Evolutionary conservation across 176 grass and related monocot genomes (phyloP).

Genomic region (Guadua angustifolia): DNA sequence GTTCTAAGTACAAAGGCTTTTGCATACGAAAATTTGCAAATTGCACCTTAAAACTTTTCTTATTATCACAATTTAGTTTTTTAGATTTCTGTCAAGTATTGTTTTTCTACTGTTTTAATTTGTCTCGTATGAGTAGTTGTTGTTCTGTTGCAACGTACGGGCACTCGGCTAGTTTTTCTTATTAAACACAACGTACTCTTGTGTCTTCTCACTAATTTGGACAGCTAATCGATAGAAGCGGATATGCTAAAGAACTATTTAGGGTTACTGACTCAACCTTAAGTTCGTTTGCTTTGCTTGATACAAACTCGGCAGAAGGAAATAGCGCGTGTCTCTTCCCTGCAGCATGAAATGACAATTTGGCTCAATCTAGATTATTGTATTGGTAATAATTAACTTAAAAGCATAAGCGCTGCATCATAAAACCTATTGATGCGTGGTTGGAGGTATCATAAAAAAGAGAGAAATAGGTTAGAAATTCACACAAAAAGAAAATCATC

Average conservation of each 20-base stretch:
- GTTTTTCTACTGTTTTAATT: too few species aligned
- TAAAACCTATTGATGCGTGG: not conserved
- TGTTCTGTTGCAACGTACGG: too few species aligned
- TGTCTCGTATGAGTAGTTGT: too few species aligned
- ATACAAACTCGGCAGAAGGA: not conserved
- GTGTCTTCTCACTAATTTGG: not conserved
- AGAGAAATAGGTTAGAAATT: not conserved
- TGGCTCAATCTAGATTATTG: not conserved
- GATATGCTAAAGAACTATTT: not conserved
- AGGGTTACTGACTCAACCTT: not conserved
- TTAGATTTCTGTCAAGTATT: too few species aligned
- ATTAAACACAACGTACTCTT: not conserved
- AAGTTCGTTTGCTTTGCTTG: not conserved
- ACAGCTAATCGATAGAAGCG: not conserved
- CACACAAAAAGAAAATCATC: not conserved
- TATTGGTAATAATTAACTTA: too few species aligned
- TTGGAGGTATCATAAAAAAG: not conserved
- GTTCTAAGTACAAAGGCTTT: too few species aligned
- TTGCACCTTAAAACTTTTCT: too few species aligned
- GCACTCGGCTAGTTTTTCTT: too few species aligned
- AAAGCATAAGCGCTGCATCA: not conserved
- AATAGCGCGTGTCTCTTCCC: not conserved
- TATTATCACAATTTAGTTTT: too few species aligned
- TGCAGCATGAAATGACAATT: slow-evolving; percentile 36
- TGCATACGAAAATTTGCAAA: too few species aligned